Evolutionary conservation across 306 rosid genomes (phyloP), one percentile per base, ranked within the genome.

Genomic region (Vigna angularis): DNA sequence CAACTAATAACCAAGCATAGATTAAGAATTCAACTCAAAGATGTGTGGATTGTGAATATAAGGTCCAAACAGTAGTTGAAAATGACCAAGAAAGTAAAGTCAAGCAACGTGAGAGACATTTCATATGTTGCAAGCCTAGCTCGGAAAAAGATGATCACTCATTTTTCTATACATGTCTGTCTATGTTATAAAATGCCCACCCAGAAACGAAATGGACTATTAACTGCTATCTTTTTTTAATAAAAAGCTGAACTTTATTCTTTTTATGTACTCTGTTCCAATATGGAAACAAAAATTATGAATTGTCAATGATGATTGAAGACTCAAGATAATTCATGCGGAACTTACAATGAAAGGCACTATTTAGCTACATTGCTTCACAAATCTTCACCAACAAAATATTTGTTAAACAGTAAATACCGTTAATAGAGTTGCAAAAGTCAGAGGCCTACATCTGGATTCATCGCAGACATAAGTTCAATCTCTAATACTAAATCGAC

Each of bases 391-490:
- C 44, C 74, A 72, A 51, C 28, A 11, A 64, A 24, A 62, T 52
- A 57, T 17, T 52, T 58, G 18, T 72, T 52, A 18, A 52, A 52
- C 57, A 52, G 57, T 17, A 52, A 55, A 66, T 34, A 28, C 66
- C 20, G 3, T 5, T 63, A n/a, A 40, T 50, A n/a, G 14, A 40
- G 51, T 30, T 40, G 56, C 47, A 42, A 56, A 56, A 24, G 34
- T 55, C 63, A 65, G 53, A 80, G 75, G 68, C 56, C 52, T 73
- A 11, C 32, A 55, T 36, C 66, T 49, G 30, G 70, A 66, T 69
- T 80, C 49, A 66, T 48, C 26, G 38, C 18, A 47, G n/a, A 50
- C 38, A 17, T n/a, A 17, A 73, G 62, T 20, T 80, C 28, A 26
- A 26, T 26, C 32, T 64, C 45, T 55, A 81, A 57, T 38, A 45